Evolutionary conservation across 306 rosid species (phyloP), one percentile per base, ranked within the genome.

Genomic region (Prunus armeniaca): DNA sequence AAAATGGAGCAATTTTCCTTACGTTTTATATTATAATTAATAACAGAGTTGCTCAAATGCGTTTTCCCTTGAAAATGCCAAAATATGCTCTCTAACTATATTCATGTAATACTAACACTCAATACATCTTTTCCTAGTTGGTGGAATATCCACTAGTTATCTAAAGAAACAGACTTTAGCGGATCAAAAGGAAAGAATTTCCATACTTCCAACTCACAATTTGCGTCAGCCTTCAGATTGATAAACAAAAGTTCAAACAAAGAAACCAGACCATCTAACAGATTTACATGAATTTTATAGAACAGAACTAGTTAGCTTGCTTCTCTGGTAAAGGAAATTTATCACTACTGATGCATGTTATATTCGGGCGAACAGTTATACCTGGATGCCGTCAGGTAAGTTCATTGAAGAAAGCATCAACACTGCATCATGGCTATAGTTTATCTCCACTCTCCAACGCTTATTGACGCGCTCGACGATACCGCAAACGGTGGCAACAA

Each of bases 371-470:
- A 57, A 32, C n/a, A 63, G 17, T 5, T 7, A 43, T 89, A 94
- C 97, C 98, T 95, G 98, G 66, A 95, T 89, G 34, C 98, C 98
- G 67, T 92, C 97, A 12, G 97, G 97, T 78, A 95, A 81, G 83
- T 86, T 92, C 98, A 95, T 92, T 1, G 97, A 91, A 65, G 98
- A 95, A 83, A 95, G 98, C 98, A 92, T 92, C 83, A 92, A 64
- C 17, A 86, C 86, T 24, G n/a, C n/a, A n/a, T n/a, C n/a, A n/a
- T n/a, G n/a, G n/a, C n/a, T n/a, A n/a, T n/a, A n/a, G n/a, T n/a
- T n/a, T n/a, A n/a, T n/a, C n/a, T n/a, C n/a, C n/a, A n/a, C n/a
- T n/a, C n/a, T n/a, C n/a, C n/a, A n/a, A n/a, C n/a, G n/a, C n/a
- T n/a, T n/a, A n/a, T n/a, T n/a, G n/a, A n/a, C n/a, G n/a, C n/a